Conservation (phyloP, 768 basidiomycete species). For the Boletus barrowsii region DNA sequence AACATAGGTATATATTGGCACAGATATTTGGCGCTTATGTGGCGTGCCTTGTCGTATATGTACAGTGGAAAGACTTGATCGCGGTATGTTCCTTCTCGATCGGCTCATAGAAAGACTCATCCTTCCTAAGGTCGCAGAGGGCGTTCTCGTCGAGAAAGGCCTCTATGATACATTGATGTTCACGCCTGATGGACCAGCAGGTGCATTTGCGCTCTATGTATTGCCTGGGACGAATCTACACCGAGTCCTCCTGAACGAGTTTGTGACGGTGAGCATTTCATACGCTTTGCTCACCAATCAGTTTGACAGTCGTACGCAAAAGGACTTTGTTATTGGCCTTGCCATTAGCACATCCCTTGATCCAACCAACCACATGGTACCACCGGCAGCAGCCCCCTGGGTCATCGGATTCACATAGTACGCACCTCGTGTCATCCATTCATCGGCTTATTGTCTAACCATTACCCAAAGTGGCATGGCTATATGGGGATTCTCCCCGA, state of each 20-base stretch:
- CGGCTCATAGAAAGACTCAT: constrained; percentile 8
- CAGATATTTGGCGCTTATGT: constrained; percentile 67
- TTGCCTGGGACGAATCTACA: constrained; percentile 30
- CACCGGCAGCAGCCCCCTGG: constrained; percentile 51
- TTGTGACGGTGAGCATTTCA: constrained; percentile 30
- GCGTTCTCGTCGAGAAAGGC: constrained; percentile 26
- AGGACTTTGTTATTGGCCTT: constrained; percentile 23
- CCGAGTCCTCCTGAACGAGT: constrained; percentile 39
- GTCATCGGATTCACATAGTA: constrained; percentile 60
- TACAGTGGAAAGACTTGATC: constrained; percentile 57
- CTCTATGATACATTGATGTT: constrained; percentile 34
- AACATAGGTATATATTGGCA: constrained; percentile 57
- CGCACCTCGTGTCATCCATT: constrained; percentile 19
- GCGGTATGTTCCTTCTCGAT: constrained; percentile 45
- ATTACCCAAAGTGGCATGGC: constrained; percentile 42
- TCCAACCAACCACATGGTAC: constrained; percentile 55
- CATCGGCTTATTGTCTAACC: neutral
- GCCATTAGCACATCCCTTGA: constrained; percentile 31
- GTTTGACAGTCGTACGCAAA: constrained; percentile 2
- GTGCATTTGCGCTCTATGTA: constrained; percentile 39
- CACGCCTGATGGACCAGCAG: constrained; percentile 34
- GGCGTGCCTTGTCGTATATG: constrained; percentile 58
- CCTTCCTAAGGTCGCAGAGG: constrained; percentile 26
- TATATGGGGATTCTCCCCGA: constrained; percentile 59
- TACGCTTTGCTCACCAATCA: neutral